These are phyloP conservation scores for Silybum marianum DNA, from an alignment of 129 eudicot species.

Conservation along the genomic window DNA sequence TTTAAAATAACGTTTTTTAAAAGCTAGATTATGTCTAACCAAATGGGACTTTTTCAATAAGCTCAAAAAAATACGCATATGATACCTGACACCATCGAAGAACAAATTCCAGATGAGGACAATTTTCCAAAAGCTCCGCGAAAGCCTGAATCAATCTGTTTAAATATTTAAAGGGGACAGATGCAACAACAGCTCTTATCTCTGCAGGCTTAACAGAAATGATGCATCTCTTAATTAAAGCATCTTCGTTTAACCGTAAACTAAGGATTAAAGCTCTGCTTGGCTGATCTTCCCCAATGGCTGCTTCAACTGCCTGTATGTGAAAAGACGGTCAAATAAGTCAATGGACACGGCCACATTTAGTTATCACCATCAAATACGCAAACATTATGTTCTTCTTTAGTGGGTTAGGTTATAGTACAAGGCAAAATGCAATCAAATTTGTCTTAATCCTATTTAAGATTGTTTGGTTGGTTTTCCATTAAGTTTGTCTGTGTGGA, in stretches of 20 bases:
- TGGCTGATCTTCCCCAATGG: conserved; percentile 70
- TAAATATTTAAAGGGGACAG: conserved; percentile 72
- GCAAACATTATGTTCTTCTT: neutral
- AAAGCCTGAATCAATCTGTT: conserved; percentile 85
- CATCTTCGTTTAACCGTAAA: conserved; percentile 80
- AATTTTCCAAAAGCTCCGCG: conserved; percentile 78
- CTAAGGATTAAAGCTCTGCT: conserved; percentile 84
- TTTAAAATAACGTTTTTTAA: neutral
- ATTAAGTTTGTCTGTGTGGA: too few species aligned
- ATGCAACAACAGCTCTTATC: conserved; percentile 72
- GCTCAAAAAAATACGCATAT: neutral
- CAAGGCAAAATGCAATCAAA: neutral
- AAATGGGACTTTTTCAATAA: neutral
- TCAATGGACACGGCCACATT: neutral
- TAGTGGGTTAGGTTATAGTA: neutral
- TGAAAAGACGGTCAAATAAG: conserved; percentile 4
- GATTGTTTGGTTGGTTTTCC: too few species aligned
- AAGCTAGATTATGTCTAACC: neutral
- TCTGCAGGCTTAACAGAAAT: conserved; percentile 65
- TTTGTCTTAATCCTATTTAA: neutral
- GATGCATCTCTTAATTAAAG: conserved; percentile 69
- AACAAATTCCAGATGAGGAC: conserved; percentile 85
- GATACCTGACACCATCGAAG: conserved; percentile 95
- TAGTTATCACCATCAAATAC: neutral
- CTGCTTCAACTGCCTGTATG: conserved; percentile 89